phyloP scores from a whole-genome alignment of 495 filamentous ascomycete genomes.

The Hypoxylon lienhwacheense region DNA sequence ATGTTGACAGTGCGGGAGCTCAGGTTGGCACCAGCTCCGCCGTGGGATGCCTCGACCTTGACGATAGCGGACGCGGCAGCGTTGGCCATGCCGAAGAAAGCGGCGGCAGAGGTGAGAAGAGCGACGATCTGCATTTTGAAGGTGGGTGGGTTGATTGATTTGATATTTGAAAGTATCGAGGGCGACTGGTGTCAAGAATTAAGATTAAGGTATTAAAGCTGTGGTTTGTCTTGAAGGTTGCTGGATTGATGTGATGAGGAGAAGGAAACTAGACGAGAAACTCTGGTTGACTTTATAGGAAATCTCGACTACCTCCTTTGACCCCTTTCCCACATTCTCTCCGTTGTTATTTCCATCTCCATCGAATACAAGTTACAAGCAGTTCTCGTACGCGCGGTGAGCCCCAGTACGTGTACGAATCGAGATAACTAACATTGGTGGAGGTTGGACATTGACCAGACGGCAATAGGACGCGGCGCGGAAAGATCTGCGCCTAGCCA shows the following conservation, averaged over 20 bases:
- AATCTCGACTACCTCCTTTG: too few relatives aligned
- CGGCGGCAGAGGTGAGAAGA: constrained; percentile 18
- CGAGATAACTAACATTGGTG: neutral
- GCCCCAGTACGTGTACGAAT: constrained; percentile 7
- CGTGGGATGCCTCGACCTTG: constrained; percentile 22
- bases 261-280: constrained; percentile 14
- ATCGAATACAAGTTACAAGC: neutral
- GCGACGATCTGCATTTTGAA: constrained; percentile 27
- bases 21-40: constrained; percentile 17
- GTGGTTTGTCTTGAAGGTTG: constrained; percentile 15
- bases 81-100: constrained; percentile 14
- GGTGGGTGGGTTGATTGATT: too few relatives aligned
- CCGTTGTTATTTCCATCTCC: too few relatives aligned
- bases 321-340: too few relatives aligned
- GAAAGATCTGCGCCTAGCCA: constrained; percentile 15
- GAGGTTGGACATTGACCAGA: too few relatives aligned
- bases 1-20: constrained; percentile 17
- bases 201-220: constrained; percentile 1
- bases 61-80: constrained; percentile 7
- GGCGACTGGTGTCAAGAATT: constrained; percentile 9
- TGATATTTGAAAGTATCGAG: too few relatives aligned
- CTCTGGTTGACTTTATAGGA: constrained; percentile 14
- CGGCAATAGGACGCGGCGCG: constrained; percentile 15
- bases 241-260: constrained; percentile 14
- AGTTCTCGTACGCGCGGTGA: constrained; percentile 16